phyloP scores from a whole-genome alignment of 83 land plant species.

The Diphasiastrum complanatum region DNA sequence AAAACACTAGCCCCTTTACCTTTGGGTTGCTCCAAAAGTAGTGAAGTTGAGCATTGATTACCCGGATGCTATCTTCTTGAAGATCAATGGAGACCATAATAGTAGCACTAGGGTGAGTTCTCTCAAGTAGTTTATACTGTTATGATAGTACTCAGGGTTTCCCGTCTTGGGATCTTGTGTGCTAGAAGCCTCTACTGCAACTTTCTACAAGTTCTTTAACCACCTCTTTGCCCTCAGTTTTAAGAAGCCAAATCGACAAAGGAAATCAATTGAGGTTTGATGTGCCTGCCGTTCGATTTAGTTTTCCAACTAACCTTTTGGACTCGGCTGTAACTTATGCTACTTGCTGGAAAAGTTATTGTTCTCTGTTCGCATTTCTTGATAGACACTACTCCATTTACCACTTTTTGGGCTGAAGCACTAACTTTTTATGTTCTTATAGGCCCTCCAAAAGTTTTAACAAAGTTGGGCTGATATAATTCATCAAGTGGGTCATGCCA shows the following conservation, averaged over 20 bases:
- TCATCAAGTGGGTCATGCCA: not conserved
- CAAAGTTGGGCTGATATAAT: too few relatives aligned
- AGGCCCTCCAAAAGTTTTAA: not conserved
- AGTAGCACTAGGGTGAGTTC: constrained; percentile 32
- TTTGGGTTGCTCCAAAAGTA: constrained; percentile 35
- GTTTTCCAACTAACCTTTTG: not conserved
- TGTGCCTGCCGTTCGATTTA: not conserved
- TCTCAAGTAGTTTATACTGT: not conserved
- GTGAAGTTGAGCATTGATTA: constrained; percentile 41
- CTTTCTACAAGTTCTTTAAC: too few relatives aligned
- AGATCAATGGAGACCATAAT: constrained; percentile 36
- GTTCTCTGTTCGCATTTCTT: not conserved
- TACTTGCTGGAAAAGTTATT: too few relatives aligned
- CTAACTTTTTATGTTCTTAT: not conserved
- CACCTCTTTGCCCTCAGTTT: too few relatives aligned
- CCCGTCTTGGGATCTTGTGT: not conserved
- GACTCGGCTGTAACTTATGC: too few relatives aligned
- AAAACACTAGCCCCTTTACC: constrained; percentile 41
- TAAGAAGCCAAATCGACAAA: too few relatives aligned
- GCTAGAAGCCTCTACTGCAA: not conserved
- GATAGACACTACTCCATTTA: too few relatives aligned
- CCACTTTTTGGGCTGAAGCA: too few relatives aligned
- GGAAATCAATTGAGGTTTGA: not conserved
- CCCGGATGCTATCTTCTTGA: constrained; percentile 36
- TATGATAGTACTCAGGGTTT: not conserved